phyloP scores from a whole-genome alignment of 768 basidiomycete genomes.

The Filobasidium floriforme region DNA sequence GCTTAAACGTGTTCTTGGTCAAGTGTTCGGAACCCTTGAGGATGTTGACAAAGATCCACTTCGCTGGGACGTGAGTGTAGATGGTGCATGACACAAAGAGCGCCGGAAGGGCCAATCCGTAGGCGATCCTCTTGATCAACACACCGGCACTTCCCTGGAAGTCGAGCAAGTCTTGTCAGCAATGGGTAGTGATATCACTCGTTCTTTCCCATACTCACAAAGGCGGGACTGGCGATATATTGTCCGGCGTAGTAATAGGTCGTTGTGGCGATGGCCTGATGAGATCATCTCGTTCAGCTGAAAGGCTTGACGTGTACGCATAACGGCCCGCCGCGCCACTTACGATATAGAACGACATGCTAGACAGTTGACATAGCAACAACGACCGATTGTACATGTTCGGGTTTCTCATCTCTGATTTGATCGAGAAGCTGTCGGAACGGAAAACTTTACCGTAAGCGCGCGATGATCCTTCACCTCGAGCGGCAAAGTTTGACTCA shows the following conservation, averaged over 20 bases:
- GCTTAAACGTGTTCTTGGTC: slow-evolving; percentile 20
- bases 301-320: background rate
- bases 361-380: slow-evolving; percentile 12
- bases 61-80: slow-evolving; percentile 22
- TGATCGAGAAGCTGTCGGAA: slow-evolving; percentile 21
- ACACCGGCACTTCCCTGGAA: slow-evolving; percentile 31
- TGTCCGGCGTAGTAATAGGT: slow-evolving; percentile 16
- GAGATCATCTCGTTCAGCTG: slow-evolving; percentile 15
- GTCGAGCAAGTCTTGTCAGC: background rate
- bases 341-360: background rate
- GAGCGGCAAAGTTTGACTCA: slow-evolving; percentile 10
- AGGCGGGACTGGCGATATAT: slow-evolving; percentile 29
- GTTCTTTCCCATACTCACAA: background rate
- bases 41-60: slow-evolving; percentile 26
- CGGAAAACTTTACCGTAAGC: too few species aligned
- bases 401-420: slow-evolving; percentile 32
- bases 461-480: background rate
- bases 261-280: slow-evolving; percentile 24
- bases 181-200: background rate
- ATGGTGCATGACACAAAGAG: slow-evolving; percentile 27
- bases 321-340: background rate
- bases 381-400: slow-evolving; percentile 25
- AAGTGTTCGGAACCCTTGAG: slow-evolving; percentile 22
- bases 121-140: slow-evolving; percentile 33
- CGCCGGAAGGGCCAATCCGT: slow-evolving; percentile 36